These are phyloP conservation scores for Termitomyces sp. DNA, from an alignment of 768 basidiomycete species.

Conservation along the genomic window DNA sequence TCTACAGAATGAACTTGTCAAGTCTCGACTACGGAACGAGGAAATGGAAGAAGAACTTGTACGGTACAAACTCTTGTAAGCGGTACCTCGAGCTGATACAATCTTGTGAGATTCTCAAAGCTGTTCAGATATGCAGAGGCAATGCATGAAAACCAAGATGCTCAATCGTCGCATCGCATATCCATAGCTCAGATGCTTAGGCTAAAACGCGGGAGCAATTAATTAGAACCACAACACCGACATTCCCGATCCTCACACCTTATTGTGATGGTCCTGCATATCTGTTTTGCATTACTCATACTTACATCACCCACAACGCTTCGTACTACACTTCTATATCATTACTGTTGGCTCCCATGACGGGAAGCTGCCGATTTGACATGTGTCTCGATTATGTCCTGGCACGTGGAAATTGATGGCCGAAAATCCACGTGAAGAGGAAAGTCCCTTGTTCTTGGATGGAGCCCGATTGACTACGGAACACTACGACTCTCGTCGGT, in stretches of 20 bases:
- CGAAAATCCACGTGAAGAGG: constrained; percentile 11
- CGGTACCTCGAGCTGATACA: constrained; percentile 7
- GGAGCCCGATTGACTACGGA: constrained; percentile 11
- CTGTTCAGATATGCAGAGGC: constrained; percentile 56
- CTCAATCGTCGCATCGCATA: constrained; percentile 58
- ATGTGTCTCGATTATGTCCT: constrained; percentile 9
- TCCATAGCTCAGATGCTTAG: constrained; percentile 43
- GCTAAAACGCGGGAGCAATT: constrained; percentile 33
- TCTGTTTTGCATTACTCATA: constrained; percentile 3
- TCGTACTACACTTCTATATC: constrained; percentile 4
- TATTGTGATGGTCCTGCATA: not conserved
- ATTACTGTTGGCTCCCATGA: not conserved
- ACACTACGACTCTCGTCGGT: not conserved
- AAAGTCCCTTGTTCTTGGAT: constrained; percentile 14
- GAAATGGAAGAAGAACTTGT: constrained; percentile 93
- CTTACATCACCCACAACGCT: not conserved
- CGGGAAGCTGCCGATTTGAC: constrained; percentile 1
- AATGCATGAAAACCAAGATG: constrained; percentile 72
- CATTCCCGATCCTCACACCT: not conserved
- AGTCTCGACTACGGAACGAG: constrained; percentile 81
- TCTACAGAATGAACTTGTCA: constrained; percentile 84
- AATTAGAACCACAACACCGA: constrained; percentile 6
- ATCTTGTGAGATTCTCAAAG: constrained; percentile 2
- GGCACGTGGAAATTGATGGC: constrained; percentile 19
- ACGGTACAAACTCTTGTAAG: constrained; percentile 86